A percentile compares a stretch with the other conserved stretches of the same genome.
Evolutionary conservation across 805 yeast genomes (phyloP).

Genomic region (Barnettozyma siamensis): DNA sequence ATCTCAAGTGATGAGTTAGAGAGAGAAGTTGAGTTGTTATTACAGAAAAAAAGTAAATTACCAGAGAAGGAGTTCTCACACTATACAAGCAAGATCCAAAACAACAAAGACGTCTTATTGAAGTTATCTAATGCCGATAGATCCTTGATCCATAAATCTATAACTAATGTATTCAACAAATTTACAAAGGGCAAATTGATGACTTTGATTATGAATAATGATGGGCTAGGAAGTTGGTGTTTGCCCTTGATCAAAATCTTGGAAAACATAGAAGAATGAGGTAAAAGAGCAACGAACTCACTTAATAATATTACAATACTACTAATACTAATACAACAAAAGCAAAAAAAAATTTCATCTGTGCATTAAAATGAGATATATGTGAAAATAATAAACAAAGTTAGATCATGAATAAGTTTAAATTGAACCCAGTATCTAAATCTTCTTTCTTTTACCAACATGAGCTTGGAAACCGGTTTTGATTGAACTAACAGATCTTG

Average conservation of each 20-base stretch:
- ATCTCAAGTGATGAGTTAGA: background rate
- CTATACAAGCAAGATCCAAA: constrained; percentile 36
- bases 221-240: constrained; percentile 60
- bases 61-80: constrained; percentile 38
- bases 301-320: too few relatives aligned
- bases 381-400: background rate
- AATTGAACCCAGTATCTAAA: background rate
- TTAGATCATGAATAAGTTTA: background rate
- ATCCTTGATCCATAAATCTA: constrained; percentile 18
- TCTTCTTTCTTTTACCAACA: constrained; percentile 82
- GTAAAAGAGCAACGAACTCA: too few relatives aligned
- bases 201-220: constrained; percentile 51
- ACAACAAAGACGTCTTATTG: constrained; percentile 20
- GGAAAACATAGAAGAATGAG: constrained; percentile 26
- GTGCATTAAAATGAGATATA: background rate
- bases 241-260: constrained; percentile 56
- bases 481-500: constrained; percentile 93
- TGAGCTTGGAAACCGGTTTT: constrained; percentile 99
- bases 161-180: constrained; percentile 20
- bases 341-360: background rate
- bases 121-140: constrained; percentile 21
- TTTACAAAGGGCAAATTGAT: constrained; percentile 33
- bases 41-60: constrained; percentile 20
- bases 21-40: background rate
- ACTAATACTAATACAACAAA: background rate